Evolutionary conservation across 1,284 basidiomycete genomes (phyloP).

Genomic region (Boletellus dicymbophilus): DNA sequence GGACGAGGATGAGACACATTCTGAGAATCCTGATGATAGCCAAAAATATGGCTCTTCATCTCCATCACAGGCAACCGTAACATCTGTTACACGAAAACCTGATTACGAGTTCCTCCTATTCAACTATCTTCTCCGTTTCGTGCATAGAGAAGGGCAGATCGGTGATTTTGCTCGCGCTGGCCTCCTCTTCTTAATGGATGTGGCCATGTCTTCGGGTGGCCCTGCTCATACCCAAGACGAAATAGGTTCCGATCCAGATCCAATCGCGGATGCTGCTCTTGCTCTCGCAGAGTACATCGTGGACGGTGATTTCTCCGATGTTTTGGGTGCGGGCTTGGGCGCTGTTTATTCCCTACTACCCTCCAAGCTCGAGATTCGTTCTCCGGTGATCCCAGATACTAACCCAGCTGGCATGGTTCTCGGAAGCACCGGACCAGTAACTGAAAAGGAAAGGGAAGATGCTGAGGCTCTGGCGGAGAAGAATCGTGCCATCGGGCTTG

Average conservation of each 20-base stretch:
- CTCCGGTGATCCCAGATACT: conserved; percentile 43
- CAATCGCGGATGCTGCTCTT: conserved; percentile 78
- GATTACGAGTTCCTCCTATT: conserved; percentile 95
- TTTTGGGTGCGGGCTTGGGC: conserved; percentile 91
- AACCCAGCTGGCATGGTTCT: conserved; percentile 59
- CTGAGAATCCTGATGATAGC: conserved; percentile 20
- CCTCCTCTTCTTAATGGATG: conserved; percentile 90
- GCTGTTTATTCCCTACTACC: conserved; percentile 94
- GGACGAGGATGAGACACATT: conserved; percentile 28
- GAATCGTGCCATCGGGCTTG: conserved; percentile 63
- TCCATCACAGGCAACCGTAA: conserved; percentile 60
- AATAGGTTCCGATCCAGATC: conserved; percentile 45
- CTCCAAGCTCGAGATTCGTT: conserved; percentile 75
- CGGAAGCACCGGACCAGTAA: conserved; percentile 52
- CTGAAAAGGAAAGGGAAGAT: conserved; percentile 60
- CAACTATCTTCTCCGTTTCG: conserved; percentile 94
- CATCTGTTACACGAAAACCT: conserved; percentile 62
- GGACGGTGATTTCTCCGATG: conserved; percentile 96
- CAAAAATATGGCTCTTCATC: conserved; percentile 51
- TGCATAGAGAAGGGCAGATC: conserved; percentile 91
- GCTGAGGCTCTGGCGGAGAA: conserved; percentile 55
- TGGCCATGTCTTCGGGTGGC: conserved; percentile 82
- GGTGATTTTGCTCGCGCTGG: conserved; percentile 95
- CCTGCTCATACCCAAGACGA: conserved; percentile 41
- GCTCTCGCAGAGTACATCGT: conserved; percentile 93